phyloP scores from a whole-genome alignment of 1,139 yeast genomes.

The Hyphopichia khmerensis region DNA sequence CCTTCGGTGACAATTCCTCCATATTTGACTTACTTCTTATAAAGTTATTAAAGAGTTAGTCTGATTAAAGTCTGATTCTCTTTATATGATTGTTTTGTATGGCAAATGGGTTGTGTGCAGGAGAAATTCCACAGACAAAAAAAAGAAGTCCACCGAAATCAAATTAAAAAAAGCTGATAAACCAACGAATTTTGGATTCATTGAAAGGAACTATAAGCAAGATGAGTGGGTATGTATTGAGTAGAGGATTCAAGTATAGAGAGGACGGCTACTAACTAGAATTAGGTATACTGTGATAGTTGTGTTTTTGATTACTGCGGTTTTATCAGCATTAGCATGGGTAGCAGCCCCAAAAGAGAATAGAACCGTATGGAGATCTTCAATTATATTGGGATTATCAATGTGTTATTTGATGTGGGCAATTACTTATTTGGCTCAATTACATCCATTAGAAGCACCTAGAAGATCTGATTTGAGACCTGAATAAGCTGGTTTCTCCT shows the following conservation, averaged over 20 bases:
- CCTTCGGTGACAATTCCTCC: constrained; percentile 33
- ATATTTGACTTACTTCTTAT: no score
- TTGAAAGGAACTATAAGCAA: no score
- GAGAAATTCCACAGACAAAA: no score
- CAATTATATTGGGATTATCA: constrained; percentile 74
- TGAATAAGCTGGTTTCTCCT: constrained; percentile 30
- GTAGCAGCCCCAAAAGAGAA: constrained; percentile 60
- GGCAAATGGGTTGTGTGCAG: no score
- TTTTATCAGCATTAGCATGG: constrained; percentile 63
- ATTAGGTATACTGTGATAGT: constrained; percentile 72
- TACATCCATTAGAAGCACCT: constrained; percentile 81
- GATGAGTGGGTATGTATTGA: constrained; percentile 27
- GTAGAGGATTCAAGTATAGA: constrained; percentile 11
- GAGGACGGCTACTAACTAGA: constrained; percentile 31
- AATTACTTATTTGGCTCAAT: constrained; percentile 74
- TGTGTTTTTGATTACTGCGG: constrained; percentile 60
- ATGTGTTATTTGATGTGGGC: constrained; percentile 98
- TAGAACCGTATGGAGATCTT: constrained; percentile 83
- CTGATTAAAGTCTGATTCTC: no score
- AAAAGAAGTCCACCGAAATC: no score
- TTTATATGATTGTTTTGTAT: not conserved
- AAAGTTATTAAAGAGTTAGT: no score
- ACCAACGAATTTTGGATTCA: no score
- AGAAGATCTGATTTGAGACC: constrained; percentile 79
- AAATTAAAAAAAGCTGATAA: no score